Evolutionary conservation across 2,329 filamentous ascomycete genomes (phyloP).

Genomic region (Pyrenophora teres): DNA sequence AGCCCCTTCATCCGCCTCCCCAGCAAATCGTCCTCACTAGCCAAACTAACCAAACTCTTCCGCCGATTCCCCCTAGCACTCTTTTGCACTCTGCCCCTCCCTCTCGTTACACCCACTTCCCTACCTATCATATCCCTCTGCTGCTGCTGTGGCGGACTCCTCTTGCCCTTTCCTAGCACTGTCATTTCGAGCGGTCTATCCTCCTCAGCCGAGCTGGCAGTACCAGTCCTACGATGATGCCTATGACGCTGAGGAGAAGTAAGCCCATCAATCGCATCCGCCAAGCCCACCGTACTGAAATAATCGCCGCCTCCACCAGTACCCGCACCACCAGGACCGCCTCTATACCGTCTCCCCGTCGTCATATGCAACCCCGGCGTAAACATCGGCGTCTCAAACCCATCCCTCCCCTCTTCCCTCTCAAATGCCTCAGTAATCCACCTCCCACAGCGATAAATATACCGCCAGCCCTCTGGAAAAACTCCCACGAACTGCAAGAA

Average conservation of each 20-base stretch:
- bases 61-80: slow-evolving; percentile 37
- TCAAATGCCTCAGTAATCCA: slow-evolving; percentile 84
- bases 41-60: slow-evolving; percentile 52
- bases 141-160: slow-evolving; percentile 26
- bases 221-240: slow-evolving; percentile 56
- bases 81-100: slow-evolving; percentile 33
- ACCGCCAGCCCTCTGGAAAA: slow-evolving; percentile 88
- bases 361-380: slow-evolving; percentile 11
- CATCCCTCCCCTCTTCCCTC: slow-evolving; percentile 40
- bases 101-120: slow-evolving; percentile 6
- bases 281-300: slow-evolving; percentile 77
- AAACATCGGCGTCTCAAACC: slow-evolving; percentile 18
- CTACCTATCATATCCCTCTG: slow-evolving; percentile 2
- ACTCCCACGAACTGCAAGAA: slow-evolving; percentile 89
- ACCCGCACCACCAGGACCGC: no score
- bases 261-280: slow-evolving; percentile 66
- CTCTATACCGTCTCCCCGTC: background rate
- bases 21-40: slow-evolving; percentile 55
- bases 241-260: slow-evolving; percentile 42
- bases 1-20: slow-evolving; percentile 55
- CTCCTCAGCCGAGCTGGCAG: slow-evolving; percentile 71
- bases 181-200: slow-evolving; percentile 82
- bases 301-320: slow-evolving; percentile 65
- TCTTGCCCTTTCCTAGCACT: slow-evolving; percentile 34
- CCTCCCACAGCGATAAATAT: slow-evolving; percentile 74